Evolutionary conservation across 2,329 filamentous ascomycete genomes (phyloP).

Genomic region (Ophiosphaerella herpotricha): DNA sequence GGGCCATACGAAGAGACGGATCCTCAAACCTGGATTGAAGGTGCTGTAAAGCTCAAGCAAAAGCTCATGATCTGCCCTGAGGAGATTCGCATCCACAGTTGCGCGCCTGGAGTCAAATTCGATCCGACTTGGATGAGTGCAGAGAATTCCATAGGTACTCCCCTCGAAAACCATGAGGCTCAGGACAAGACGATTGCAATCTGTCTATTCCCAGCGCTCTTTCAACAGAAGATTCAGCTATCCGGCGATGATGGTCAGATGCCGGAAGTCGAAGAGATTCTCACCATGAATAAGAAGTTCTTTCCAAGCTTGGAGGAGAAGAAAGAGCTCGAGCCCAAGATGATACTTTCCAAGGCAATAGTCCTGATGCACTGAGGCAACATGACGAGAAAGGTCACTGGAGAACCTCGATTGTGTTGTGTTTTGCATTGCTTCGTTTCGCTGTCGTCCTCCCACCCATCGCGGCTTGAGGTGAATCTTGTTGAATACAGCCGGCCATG

Average conservation of each 20-base stretch:
- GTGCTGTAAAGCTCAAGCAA: slow-evolving; percentile 11
- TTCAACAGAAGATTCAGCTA: not conserved
- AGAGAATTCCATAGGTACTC: not conserved
- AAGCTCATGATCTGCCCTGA: slow-evolving; percentile 11
- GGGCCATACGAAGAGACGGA: not conserved
- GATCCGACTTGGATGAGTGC: slow-evolving; percentile 15
- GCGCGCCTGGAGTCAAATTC: slow-evolving; percentile 6
- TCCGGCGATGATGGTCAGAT: not conserved
- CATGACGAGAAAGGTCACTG: not conserved
- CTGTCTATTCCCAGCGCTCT: slow-evolving; percentile 2
- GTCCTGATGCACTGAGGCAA: not conserved
- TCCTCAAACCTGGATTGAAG: not conserved
- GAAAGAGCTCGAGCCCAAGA: not conserved
- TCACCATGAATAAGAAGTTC: slow-evolving; percentile 1
- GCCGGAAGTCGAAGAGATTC: not conserved
- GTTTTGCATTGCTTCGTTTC: too few relatives aligned
- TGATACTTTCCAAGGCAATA: not conserved
- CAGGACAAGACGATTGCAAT: slow-evolving; percentile 1
- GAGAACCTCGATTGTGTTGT: too few relatives aligned
- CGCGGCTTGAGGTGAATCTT: too few relatives aligned
- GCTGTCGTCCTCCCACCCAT: too few relatives aligned
- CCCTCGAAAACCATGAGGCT: not conserved
- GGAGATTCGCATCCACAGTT: slow-evolving; percentile 14
- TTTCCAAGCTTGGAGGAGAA: not conserved
- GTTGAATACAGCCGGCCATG: too few relatives aligned